Percentiles rank a stretch among this genome's conserved stretches.
Evolutionary conservation across 176 grass and related monocot genomes (phyloP).

Genomic region (Aechmea fasciata): DNA sequence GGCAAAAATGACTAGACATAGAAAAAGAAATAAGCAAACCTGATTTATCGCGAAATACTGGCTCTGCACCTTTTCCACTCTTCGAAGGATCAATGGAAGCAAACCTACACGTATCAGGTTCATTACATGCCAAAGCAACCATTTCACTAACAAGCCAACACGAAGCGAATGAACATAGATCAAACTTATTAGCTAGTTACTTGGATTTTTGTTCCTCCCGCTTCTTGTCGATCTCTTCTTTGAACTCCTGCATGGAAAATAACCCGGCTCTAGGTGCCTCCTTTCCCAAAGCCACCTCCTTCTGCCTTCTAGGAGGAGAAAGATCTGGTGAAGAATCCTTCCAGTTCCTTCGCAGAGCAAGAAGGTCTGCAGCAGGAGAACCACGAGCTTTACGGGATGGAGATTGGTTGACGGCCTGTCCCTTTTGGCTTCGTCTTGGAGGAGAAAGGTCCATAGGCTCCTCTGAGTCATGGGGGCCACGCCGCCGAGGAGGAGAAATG

Average conservation of each 20-base stretch:
- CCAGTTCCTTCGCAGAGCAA: background rate
- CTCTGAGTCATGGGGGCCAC: slow-evolving; percentile 9
- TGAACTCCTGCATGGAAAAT: slow-evolving; percentile 57
- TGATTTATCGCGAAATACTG: slow-evolving; percentile 71
- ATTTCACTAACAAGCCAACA: slow-evolving; percentile 3
- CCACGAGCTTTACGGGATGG: slow-evolving; percentile 14
- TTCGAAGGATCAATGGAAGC: slow-evolving; percentile 46
- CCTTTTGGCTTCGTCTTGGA: slow-evolving; percentile 16
- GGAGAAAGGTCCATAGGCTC: slow-evolving; percentile 31
- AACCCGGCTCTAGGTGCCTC: slow-evolving; percentile 45
- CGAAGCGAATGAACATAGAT: background rate
- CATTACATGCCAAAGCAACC: slow-evolving; percentile 21
- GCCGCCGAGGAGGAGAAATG: slow-evolving; percentile 18
- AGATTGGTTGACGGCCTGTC: slow-evolving; percentile 30
- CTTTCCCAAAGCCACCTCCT: slow-evolving; percentile 32
- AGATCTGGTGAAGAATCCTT: slow-evolving; percentile 21
- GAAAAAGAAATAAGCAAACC: slow-evolving; percentile 26
- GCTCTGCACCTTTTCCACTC: slow-evolving; percentile 66
- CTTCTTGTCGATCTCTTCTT: slow-evolving; percentile 59
- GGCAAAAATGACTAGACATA: slow-evolving; percentile 6
- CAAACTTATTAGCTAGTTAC: slow-evolving; percentile 21
- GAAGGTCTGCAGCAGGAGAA: background rate
- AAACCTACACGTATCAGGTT: slow-evolving; percentile 40
- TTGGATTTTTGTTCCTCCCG: slow-evolving; percentile 54
- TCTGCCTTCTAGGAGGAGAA: slow-evolving; percentile 53